Base-by-base conservation (phyloP, 129 eudicot genomes). In the Flaveria trinervia region DNA sequence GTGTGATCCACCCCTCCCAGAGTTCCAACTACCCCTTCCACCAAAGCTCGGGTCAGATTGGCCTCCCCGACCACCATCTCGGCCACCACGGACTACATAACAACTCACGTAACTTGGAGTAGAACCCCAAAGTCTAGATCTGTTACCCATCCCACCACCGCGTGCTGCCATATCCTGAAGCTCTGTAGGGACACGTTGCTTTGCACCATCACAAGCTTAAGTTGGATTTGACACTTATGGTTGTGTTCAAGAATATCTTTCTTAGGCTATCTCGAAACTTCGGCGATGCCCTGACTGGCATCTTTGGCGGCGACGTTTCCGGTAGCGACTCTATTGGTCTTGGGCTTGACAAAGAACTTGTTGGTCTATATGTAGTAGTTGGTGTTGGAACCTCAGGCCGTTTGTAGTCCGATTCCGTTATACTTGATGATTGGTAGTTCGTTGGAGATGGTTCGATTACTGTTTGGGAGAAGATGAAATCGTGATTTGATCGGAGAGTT, bases 321-420 rank as follows among this genome's bases (percentile, higher is more conserved):
- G 16, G 81, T 81, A 15, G 68, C 68, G 14, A 82, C 83, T 62
- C 80, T 88, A 44, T 86, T 85, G 15, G 89, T 77, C 39, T 79
- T 87, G 2, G 96, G 82, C 77, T 81, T 80, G 14, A 91, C 84
- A 79, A 89, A 85, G 84, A 94, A 94, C 83, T 87, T 89, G 89
- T 94, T 94, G 73, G 86, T 62, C 51, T 94, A 96, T 5, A 91
- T 84, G 87, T 94, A 85, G 1, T 97, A 97, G 77, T 89, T 94
- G 28, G 98, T 94, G 23, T 97, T 97, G 25, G 98, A 94, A 2
- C 98, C 98, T 1, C 98, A 75, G 12, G 97, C 85, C 65, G 98
- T 94, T 76, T 91, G 98, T 14, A 94, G 50, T 16, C 99, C 99
- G 72, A 91, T 91, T 33, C 99, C 99, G 90, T 94, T 94, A 83